Conservation (phyloP, 805 yeast genomes). For the Kuraishia ogatae region DNA sequence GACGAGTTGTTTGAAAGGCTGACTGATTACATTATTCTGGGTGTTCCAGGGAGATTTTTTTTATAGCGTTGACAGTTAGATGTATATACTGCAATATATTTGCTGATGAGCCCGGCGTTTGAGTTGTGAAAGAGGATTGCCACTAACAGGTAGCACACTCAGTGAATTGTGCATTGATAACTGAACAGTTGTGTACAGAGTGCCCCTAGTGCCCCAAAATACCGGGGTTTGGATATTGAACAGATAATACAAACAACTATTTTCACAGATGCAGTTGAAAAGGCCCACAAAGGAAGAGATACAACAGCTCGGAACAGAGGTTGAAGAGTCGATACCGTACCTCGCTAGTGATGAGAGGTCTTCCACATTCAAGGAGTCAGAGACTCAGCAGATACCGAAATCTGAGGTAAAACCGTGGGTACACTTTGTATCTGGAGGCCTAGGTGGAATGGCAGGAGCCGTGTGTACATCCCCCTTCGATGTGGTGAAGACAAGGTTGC, state of each 20-base stretch:
- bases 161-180: background rate
- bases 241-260: background rate
- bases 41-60: background rate
- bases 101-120: background rate
- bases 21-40: background rate
- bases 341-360: constrained; percentile 69
- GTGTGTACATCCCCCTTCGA: constrained; percentile 90
- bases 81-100: no score
- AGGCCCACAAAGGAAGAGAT: background rate
- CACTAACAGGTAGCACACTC: background rate
- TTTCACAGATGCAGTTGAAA: background rate
- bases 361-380: constrained; percentile 31
- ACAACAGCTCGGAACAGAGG: background rate
- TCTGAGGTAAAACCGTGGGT: constrained; percentile 47
- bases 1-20: background rate
- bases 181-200: background rate
- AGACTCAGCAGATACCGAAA: background rate
- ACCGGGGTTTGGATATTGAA: no score
- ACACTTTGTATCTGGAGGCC: constrained; percentile 84
- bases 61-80: no score
- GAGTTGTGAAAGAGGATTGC: background rate
- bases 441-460: constrained; percentile 98
- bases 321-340: constrained; percentile 49
- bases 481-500: constrained; percentile 91
- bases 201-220: no score